A percentile compares a stretch with the other conserved stretches of the same genome.
Conservation (phyloP, 2,329 filamentous ascomycete species). For the Scedosporium minutisporum region DNA sequence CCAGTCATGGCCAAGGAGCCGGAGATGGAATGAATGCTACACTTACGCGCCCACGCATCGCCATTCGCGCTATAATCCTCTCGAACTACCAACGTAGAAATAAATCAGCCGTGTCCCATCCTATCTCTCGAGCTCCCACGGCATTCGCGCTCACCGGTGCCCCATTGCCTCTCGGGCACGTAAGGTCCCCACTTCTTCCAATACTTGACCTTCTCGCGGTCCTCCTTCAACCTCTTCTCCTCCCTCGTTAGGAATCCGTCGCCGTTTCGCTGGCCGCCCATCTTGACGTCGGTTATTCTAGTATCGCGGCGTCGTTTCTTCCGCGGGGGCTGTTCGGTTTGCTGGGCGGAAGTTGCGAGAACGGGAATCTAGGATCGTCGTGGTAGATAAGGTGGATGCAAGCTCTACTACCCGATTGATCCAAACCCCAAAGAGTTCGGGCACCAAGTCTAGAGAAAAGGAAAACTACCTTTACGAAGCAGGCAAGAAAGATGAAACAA, state of each 20-base stretch:
- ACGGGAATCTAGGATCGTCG: too few species aligned
- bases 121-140: neutral
- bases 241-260: conserved; percentile 83
- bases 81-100: conserved; percentile 45
- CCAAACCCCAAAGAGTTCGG: too few species aligned
- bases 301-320: neutral
- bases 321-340: neutral
- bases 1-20: neutral
- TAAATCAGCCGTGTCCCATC: neutral
- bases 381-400: too few species aligned
- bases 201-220: conserved; percentile 74
- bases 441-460: too few species aligned
- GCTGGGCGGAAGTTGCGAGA: too few species aligned
- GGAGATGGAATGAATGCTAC: neutral
- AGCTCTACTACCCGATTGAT: too few species aligned
- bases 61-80: conserved; percentile 88
- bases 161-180: conserved; percentile 90
- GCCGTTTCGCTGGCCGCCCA: conserved; percentile 40
- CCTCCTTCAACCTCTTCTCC: conserved; percentile 80
- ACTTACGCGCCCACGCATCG: conserved; percentile 91
- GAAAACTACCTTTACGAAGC: too few species aligned
- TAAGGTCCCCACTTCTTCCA: conserved; percentile 99
- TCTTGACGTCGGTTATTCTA: neutral
- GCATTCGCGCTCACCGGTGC: conserved; percentile 55
- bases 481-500: too few species aligned